Base-by-base conservation (phyloP, 2,329 filamentous ascomycete genomes). In the Hypoxylon sp. region DNA sequence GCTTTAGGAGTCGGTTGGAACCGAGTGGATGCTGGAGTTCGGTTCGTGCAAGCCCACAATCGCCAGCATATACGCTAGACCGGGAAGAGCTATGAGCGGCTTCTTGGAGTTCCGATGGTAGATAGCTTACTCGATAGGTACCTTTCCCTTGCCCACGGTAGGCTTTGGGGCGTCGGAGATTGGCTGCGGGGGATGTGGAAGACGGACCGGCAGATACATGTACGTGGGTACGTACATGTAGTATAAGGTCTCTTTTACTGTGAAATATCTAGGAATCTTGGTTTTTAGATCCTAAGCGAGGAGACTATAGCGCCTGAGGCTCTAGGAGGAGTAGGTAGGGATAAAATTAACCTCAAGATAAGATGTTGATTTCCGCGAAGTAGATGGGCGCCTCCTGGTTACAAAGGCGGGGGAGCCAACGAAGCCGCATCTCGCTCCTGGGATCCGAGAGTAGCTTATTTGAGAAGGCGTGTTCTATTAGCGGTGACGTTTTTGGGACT, bases 401-500 rank as follows among this genome's bases (percentile, higher is more conserved):
- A 13, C 33, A 20, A 27, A 49, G 27, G 17, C 31, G 42, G 55
- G 30, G 22, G 31, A 20, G 22, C 1, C 20, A 61, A 57, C 42
- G n/a, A 55, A 58, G 40, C 46, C 46, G 57, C 40, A 30, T 59
- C 44, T 51, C 17, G 35, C 17, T 57, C 37, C 42, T 20, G 35
- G 27, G 42, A 31, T 46, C 40, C 50, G 31, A 30, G 37, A 31
- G 40, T 35, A 17, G 49, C 58, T 46, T 14, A 57, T 61, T 66
- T 8, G 31, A 66, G 48, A 51, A 46, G 42, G 37, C 37, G 14
- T 14, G 27, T 58, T 40, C 57, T 56, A 13, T 65, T 60, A 65
- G 63, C 60, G 42, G 53, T 44, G 54, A 48, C 54, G 22, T 22
- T 62, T 65, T 46, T 53, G 62, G 57, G 30, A 58, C 48, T 60